Conservation (phyloP, 441 rosid species). For the Aleurites moluccanus region DNA sequence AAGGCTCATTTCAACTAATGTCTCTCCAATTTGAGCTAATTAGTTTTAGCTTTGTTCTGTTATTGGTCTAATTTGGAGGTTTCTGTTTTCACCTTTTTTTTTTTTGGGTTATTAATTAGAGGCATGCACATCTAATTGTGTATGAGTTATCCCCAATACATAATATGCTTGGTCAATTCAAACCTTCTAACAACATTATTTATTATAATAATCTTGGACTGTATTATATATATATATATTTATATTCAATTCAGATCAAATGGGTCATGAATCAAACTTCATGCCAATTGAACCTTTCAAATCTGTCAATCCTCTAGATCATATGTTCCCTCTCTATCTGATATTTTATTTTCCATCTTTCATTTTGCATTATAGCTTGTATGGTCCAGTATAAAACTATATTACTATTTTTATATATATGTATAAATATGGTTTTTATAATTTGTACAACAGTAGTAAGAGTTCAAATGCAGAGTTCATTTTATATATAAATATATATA, state of each 20-base stretch:
- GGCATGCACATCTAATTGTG: conserved; percentile 5
- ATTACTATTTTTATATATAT: no score
- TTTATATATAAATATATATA: not conserved
- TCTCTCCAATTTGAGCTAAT: conserved; percentile 12
- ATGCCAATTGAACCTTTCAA: conserved; percentile 18
- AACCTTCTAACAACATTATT: conserved; percentile 18
- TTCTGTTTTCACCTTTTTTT: not conserved
- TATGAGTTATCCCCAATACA: conserved; percentile 17
- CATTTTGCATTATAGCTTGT: not conserved
- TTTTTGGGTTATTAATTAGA: not conserved
- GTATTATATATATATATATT: not conserved
- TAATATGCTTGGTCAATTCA: conserved; percentile 31
- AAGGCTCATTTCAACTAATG: conserved; percentile 28
- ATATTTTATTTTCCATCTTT: not conserved
- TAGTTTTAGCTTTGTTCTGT: conserved; percentile 19
- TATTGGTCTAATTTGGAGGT: conserved; percentile 22
- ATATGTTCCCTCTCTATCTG: conserved; percentile 10
- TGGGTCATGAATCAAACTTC: conserved; percentile 15
- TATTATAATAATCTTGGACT: not conserved
- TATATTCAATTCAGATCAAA: not conserved
- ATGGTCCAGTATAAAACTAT: no score
- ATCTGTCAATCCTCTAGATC: conserved; percentile 10
- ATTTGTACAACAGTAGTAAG: not conserved
- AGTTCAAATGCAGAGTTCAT: not conserved
- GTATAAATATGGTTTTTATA: no score